Conservation (phyloP, 2,329 filamentous ascomycete genomes). For the Dactylella cylindrospora region DNA sequence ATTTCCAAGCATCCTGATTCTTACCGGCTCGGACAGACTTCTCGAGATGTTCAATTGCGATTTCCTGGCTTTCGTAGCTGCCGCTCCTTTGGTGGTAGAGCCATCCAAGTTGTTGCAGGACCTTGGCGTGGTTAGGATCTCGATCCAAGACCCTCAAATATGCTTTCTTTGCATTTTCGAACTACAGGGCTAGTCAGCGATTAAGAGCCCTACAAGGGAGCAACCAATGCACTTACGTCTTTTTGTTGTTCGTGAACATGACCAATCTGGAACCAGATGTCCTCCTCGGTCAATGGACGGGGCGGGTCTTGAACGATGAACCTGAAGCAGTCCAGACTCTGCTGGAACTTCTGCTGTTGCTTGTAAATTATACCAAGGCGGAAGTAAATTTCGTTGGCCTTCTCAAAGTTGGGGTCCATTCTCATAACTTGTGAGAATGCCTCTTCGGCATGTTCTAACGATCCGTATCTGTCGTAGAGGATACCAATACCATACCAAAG, state of each 20-base stretch:
- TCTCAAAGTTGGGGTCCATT: slow-evolving; percentile 96
- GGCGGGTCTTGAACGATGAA: slow-evolving; percentile 95
- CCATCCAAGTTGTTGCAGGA: slow-evolving; percentile 96
- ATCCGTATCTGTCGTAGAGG: slow-evolving; percentile 93
- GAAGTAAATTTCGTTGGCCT: slow-evolving; percentile 99
- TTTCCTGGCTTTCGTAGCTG: slow-evolving; percentile 87
- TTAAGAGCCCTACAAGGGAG: neutral
- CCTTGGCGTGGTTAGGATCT: slow-evolving; percentile 95
- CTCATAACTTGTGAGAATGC: slow-evolving; percentile 98
- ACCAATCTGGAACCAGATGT: slow-evolving; percentile 99
- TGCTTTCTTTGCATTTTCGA: slow-evolving; percentile 86
- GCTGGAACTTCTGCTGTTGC: slow-evolving; percentile 88
- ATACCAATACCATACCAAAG: slow-evolving; percentile 99
- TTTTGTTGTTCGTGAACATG: slow-evolving; percentile 99
- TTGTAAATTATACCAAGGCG: slow-evolving; percentile 99
- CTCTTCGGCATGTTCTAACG: slow-evolving; percentile 93
- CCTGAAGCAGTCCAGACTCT: slow-evolving; percentile 98
- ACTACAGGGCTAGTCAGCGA: slow-evolving; percentile 59
- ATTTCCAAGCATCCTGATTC: slow-evolving; percentile 51
- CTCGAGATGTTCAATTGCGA: slow-evolving; percentile 94
- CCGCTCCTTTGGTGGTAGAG: slow-evolving; percentile 94
- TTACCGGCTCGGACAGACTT: slow-evolving; percentile 90
- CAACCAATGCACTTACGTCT: slow-evolving; percentile 68
- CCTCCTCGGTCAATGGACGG: slow-evolving; percentile 88
- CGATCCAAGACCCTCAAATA: slow-evolving; percentile 92